A percentile compares a stretch with the other conserved stretches of the same genome.
Conservation (phyloP, 1,139 yeast species). For the Yamadazyma taylorii region DNA sequence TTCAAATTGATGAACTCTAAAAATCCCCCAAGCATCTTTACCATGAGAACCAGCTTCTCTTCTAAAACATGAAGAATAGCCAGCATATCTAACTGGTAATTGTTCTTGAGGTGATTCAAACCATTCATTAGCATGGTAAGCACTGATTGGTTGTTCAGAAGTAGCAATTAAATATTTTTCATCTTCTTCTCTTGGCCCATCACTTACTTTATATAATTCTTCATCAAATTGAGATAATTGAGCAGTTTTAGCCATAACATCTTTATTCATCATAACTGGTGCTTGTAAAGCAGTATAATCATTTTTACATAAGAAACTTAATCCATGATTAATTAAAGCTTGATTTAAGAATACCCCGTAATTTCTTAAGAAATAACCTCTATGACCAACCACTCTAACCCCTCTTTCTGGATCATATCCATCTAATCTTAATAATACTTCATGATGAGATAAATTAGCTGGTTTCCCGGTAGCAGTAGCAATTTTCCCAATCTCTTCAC, state of each 20-base stretch:
- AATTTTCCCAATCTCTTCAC: constrained; percentile 54
- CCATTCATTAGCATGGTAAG: constrained; percentile 98
- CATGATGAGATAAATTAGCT: constrained; percentile 91
- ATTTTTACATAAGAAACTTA: constrained; percentile 74
- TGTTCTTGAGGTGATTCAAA: constrained; percentile 97
- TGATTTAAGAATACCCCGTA: constrained; percentile 97
- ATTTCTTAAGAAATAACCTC: constrained; percentile 95
- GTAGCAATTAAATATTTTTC: constrained; percentile 98
- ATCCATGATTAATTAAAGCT: constrained; percentile 95
- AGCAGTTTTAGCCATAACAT: constrained; percentile 98
- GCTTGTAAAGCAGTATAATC: constrained; percentile 94
- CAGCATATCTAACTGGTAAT: constrained; percentile 94
- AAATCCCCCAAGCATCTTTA: constrained; percentile 99
- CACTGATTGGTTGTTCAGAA: constrained; percentile 98
- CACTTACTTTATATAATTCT: constrained; percentile 93
- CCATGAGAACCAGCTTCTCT: constrained; percentile 99
- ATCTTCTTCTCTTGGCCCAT: constrained; percentile 69
- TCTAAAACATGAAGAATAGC: constrained; percentile 97
- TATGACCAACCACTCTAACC: constrained; percentile 95
- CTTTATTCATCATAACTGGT: constrained; percentile 99
- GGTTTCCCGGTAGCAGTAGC: constrained; percentile 75
- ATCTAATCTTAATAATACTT: constrained; percentile 86
- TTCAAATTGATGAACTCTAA: constrained; percentile 98
- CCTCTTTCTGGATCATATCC: constrained; percentile 99
- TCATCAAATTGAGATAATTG: constrained; percentile 97